Percentiles rank a stretch among this genome's conserved stretches.
Evolutionary conservation across 2,329 filamentous ascomycete species (phyloP).

Genomic region (Triangularia setosa): DNA sequence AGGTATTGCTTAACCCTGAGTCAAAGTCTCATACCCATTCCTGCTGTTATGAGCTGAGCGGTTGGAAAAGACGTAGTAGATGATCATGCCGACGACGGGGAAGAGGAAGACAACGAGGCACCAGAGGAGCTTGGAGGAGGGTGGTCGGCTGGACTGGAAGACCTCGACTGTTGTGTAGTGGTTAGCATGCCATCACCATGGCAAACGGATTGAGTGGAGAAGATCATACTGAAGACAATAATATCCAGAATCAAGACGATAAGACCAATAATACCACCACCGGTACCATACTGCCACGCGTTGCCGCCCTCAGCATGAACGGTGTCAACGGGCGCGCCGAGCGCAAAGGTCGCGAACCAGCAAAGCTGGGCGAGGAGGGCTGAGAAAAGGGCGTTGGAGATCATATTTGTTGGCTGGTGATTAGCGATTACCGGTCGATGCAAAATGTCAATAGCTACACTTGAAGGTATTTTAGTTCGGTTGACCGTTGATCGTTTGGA

Average conservation of each 20-base stretch:
- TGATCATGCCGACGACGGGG: slow-evolving; percentile 56
- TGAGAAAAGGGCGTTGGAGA: slow-evolving; percentile 33
- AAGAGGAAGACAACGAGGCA: slow-evolving; percentile 61
- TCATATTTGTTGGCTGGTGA: slow-evolving; percentile 37
- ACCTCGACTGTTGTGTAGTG: slow-evolving; percentile 51
- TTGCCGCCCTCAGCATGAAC: slow-evolving; percentile 34
- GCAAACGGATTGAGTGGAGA: background rate
- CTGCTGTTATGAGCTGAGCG: slow-evolving; percentile 51
- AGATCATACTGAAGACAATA: slow-evolving; percentile 55
- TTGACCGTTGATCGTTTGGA: background rate
- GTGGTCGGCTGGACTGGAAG: slow-evolving; percentile 58
- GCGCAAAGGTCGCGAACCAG: slow-evolving; percentile 46
- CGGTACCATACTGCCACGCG: slow-evolving; percentile 56
- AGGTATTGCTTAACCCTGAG: slow-evolving; percentile 7
- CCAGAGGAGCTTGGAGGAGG: slow-evolving; percentile 58
- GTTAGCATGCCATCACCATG: slow-evolving; percentile 12
- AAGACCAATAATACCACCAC: slow-evolving; percentile 59
- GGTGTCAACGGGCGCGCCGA: slow-evolving; percentile 44
- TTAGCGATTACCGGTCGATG: background rate
- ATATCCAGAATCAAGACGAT: slow-evolving; percentile 60
- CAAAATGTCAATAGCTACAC: background rate
- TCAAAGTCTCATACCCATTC: slow-evolving; percentile 52
- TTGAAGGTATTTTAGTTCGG: background rate
- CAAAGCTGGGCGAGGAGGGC: slow-evolving; percentile 49
- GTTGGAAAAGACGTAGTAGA: slow-evolving; percentile 64